Conservation (phyloP, 352 stramenopile genomes). For the Phytophthora sojae region DNA sequence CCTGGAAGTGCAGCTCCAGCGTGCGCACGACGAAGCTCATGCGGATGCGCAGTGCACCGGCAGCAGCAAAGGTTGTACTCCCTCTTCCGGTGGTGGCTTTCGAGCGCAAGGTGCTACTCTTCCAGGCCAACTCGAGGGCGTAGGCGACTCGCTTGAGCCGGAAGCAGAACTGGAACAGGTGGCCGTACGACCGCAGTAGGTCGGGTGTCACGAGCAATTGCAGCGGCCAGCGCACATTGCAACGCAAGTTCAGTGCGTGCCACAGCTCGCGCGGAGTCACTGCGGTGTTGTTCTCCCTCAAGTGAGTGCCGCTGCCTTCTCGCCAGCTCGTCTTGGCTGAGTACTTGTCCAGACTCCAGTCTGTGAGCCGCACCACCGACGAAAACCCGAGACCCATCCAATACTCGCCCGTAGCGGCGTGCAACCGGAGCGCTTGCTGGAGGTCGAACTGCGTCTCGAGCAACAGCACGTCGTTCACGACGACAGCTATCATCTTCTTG, state of each 20-base stretch:
- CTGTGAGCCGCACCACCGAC: slow-evolving; percentile 36
- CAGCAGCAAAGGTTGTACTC: slow-evolving; percentile 30
- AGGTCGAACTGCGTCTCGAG: slow-evolving; percentile 60
- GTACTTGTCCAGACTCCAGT: slow-evolving; percentile 71
- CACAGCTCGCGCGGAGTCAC: slow-evolving; percentile 65
- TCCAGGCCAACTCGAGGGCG: slow-evolving; percentile 75
- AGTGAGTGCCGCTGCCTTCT: slow-evolving; percentile 16
- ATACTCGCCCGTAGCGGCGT: slow-evolving; percentile 51
- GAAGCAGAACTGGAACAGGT: slow-evolving; percentile 85
- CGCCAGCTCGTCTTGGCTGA: slow-evolving; percentile 43
- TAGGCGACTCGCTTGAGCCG: slow-evolving; percentile 76
- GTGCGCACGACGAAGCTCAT: slow-evolving; percentile 85
- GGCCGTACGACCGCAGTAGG: slow-evolving; percentile 63
- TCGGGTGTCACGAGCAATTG: slow-evolving; percentile 70
- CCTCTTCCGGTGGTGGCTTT: slow-evolving; percentile 25
- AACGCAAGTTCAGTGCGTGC: slow-evolving; percentile 58
- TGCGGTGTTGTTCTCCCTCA: slow-evolving; percentile 49
- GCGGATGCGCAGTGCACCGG: slow-evolving; percentile 55
- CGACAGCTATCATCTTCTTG: slow-evolving; percentile 57
- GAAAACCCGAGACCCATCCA: slow-evolving; percentile 66
- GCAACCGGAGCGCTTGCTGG: slow-evolving; percentile 49
- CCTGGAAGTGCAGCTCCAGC: slow-evolving; percentile 78
- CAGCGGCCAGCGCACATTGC: slow-evolving; percentile 69
- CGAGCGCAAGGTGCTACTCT: slow-evolving; percentile 46
- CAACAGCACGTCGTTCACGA: slow-evolving; percentile 53